phyloP scores from a whole-genome alignment of 257 asterid species.

The Nicotiana benthamiana region DNA sequence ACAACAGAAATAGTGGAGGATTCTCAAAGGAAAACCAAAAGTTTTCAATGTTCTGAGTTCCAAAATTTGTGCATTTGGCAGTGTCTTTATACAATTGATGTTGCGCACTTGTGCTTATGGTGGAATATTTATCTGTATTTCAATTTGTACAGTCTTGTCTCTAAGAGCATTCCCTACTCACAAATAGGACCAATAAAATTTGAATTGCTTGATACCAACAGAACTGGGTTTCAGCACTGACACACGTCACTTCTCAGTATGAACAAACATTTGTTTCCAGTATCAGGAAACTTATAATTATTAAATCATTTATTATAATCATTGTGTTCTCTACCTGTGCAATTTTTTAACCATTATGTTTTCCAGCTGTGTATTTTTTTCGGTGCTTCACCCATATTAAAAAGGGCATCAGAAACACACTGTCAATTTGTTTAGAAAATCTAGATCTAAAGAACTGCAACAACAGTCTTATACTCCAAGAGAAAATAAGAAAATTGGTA shows the following conservation, averaged over 20 bases:
- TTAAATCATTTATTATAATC: not conserved
- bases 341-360: not conserved
- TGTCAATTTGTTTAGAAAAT: not conserved
- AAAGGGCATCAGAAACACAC: not conserved
- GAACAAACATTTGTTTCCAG: not conserved
- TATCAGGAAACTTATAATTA: not conserved
- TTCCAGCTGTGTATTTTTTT: not conserved
- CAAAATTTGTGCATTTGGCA: not conserved
- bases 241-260: not conserved
- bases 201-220: not conserved
- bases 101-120: not conserved
- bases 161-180: not conserved
- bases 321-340: not conserved
- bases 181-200: not conserved
- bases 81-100: not conserved
- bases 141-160: not conserved
- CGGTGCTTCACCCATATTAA: not conserved
- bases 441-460: not conserved
- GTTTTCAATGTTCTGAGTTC: not conserved
- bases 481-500: not conserved
- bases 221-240: not conserved
- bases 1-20: not conserved
- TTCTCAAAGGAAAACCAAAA: not conserved
- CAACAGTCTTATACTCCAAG: not conserved
- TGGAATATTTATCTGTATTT: not conserved